These are phyloP conservation scores for Myotisia sp. DNA, from an alignment of 2,329 filamentous ascomycete species.

Conservation along the genomic window DNA sequence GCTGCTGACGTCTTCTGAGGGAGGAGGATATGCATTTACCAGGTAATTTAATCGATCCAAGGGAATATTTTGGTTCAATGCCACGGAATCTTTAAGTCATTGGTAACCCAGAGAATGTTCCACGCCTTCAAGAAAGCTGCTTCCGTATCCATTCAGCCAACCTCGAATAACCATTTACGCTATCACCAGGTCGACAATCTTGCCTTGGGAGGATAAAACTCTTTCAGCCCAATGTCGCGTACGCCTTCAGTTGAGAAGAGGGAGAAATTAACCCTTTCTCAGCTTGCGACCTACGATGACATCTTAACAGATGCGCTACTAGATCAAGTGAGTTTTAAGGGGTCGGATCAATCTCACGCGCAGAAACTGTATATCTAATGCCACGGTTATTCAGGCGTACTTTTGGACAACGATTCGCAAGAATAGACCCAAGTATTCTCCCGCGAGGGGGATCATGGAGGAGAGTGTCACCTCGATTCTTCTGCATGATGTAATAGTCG, in stretches of 20 bases:
- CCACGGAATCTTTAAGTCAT: no score
- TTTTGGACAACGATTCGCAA: slow-evolving; percentile 97
- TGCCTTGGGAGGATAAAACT: slow-evolving; percentile 1
- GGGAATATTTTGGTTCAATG: no score
- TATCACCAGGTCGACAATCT: not conserved
- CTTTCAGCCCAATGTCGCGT: slow-evolving; percentile 9
- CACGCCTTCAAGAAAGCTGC: no score
- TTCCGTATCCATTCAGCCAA: no score
- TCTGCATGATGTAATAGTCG: slow-evolving; percentile 54
- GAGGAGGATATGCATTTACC: no score
- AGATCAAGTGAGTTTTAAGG: slow-evolving; percentile 66
- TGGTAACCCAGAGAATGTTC: no score
- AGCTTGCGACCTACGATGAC: slow-evolving; percentile 88
- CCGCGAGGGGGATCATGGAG: slow-evolving; percentile 62
- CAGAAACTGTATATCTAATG: slow-evolving; percentile 1
- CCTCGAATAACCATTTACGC: no score
- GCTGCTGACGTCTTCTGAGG: no score
- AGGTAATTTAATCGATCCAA: no score
- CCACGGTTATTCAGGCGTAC: slow-evolving; percentile 49
- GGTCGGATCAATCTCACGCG: no score
- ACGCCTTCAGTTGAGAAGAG: slow-evolving; percentile 30
- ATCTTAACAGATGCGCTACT: slow-evolving; percentile 88
- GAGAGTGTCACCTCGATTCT: slow-evolving; percentile 48
- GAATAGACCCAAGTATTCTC: slow-evolving; percentile 73
- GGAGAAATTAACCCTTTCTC: slow-evolving; percentile 67